A percentile compares a stretch with the other conserved stretches of the same genome.
Evolutionary conservation across 371 early-diverging fungal species (phyloP).

Genomic region (Mucor irregularis): DNA sequence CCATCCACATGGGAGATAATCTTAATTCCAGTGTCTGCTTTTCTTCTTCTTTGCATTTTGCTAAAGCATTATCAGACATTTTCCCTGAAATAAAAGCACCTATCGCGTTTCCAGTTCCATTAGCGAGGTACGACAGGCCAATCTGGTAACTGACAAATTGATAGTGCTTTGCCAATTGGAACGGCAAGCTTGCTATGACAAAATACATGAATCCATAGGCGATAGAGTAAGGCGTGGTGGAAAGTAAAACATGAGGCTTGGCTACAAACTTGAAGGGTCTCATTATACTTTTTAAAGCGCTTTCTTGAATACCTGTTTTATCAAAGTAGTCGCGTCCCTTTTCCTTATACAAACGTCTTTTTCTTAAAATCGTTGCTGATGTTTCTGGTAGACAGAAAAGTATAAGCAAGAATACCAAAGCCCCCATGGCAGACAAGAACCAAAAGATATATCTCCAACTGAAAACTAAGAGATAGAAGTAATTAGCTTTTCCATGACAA

Average conservation of each 20-base stretch:
- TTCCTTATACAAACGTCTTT: background rate
- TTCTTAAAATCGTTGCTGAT: constrained; percentile 20
- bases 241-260: constrained; percentile 47
- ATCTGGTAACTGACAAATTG: constrained; percentile 38
- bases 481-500: background rate
- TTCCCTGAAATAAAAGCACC: constrained; percentile 48
- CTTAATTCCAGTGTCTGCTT: constrained; percentile 23
- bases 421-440: constrained; percentile 59
- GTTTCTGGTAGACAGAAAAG: constrained; percentile 72
- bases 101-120: constrained; percentile 48
- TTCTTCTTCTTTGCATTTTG: background rate
- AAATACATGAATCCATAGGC: constrained; percentile 58
- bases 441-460: constrained; percentile 74
- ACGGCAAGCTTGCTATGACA: constrained; percentile 40
- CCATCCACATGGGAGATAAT: constrained; percentile 41
- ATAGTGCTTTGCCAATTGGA: constrained; percentile 30
- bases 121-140: constrained; percentile 44
- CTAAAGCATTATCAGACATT: constrained; percentile 36
- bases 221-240: constrained; percentile 51
- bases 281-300: constrained; percentile 30
- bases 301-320: constrained; percentile 3
- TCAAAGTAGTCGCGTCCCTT: background rate
- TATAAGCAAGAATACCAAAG: constrained; percentile 54
- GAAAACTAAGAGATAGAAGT: constrained; percentile 24
- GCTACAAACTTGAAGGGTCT: constrained; percentile 44